Conservation (phyloP, 306 rosid genomes). For the Pachyrhizus erosus region DNA sequence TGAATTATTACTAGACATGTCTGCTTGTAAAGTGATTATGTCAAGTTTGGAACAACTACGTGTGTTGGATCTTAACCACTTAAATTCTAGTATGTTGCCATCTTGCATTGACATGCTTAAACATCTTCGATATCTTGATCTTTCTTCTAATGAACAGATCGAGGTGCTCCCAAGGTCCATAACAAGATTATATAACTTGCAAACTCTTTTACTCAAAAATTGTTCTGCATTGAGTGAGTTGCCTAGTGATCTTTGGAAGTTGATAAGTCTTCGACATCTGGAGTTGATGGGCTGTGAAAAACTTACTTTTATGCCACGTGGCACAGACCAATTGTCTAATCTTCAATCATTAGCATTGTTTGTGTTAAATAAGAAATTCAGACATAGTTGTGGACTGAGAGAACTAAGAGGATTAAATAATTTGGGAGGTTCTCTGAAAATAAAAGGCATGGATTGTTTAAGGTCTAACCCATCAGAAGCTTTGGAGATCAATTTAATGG, state of each 20-base stretch:
- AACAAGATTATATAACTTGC: neutral
- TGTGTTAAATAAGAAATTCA: neutral
- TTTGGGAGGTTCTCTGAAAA: neutral
- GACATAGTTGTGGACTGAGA: neutral
- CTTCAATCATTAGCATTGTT: constrained; percentile 19
- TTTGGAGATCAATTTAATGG: neutral
- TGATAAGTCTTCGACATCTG: constrained; percentile 29
- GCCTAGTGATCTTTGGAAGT: neutral
- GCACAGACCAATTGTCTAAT: neutral
- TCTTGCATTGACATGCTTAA: neutral
- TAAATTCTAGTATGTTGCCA: neutral
- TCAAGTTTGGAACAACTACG: neutral
- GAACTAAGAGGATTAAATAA: constrained; percentile 1
- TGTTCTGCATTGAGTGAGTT: neutral
- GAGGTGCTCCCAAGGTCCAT: neutral
- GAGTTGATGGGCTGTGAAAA: neutral
- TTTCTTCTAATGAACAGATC: neutral
- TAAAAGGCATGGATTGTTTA: neutral
- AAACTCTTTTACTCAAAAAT: neutral
- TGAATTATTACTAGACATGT: neutral
- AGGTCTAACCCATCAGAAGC: neutral
- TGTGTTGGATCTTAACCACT: neutral
- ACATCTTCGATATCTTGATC: neutral
- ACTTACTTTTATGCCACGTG: neutral
- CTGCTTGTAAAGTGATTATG: neutral